Conservation (phyloP, 371 early-diverging fungal genomes). For the Nematocida homosporus region DNA sequence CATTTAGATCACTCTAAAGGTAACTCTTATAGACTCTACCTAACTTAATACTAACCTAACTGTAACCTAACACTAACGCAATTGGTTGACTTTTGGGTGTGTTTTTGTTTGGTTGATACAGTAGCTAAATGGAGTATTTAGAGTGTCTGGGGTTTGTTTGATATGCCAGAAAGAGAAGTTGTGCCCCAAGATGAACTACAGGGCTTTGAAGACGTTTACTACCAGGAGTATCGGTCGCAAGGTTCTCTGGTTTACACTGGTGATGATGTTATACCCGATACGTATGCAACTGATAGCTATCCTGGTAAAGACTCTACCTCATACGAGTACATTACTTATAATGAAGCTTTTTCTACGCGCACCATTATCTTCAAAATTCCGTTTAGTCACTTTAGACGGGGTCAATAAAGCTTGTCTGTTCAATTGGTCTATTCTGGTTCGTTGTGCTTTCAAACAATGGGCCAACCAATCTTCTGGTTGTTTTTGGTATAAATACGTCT, state of each 20-base stretch:
- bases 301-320: conserved; percentile 35
- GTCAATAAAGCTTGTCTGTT: conserved; percentile 17
- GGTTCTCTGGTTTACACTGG: conserved; percentile 43
- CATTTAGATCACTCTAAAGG: too few relatives aligned
- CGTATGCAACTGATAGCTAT: conserved; percentile 35
- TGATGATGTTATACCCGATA: conserved; percentile 4
- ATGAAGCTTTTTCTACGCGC: conserved; percentile 40
- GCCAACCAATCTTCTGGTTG: neutral
- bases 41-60: too few relatives aligned
- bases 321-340: conserved; percentile 46
- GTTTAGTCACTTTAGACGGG: conserved; percentile 41
- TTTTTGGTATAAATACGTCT: conserved; percentile 4
- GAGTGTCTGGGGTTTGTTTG: neutral
- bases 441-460: neutral
- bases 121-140: too few relatives aligned
- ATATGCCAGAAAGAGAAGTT: neutral
- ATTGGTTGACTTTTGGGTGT: too few relatives aligned
- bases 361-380: conserved; percentile 46
- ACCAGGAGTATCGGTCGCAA: conserved; percentile 30
- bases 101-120: too few relatives aligned
- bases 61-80: too few relatives aligned
- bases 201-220: conserved; percentile 50
- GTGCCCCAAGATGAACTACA: conserved; percentile 1
- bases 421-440: neutral
- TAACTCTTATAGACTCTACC: too few relatives aligned